Evolutionary conservation across 1,284 basidiomycete species (phyloP), one percentile per base, ranked within the genome.

Genomic region (Sparassis latifolia): DNA sequence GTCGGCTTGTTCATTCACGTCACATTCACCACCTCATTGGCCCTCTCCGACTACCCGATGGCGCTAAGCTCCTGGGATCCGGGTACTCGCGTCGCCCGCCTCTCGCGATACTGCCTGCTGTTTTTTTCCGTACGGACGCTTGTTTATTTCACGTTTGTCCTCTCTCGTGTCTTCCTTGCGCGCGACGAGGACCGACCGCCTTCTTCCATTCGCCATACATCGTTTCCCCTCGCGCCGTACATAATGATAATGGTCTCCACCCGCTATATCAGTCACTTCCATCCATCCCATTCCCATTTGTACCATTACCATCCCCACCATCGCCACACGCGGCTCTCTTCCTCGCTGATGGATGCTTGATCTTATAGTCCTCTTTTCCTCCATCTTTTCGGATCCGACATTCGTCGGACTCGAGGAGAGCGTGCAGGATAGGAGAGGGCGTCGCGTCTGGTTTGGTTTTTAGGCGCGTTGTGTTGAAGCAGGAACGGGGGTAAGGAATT

Each of bases 371-470:
- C 82, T 86, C 81, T 68, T 71, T 69, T 77, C 75, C 74, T 63
- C 78, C 79, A 78, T 77, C 72, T 78, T 71, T 64, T 66, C 63
- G 57, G 60, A 54, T 51, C 42, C n/a, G 40, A 51, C 32, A 28
- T 48, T 55, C 55, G 58, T 51, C 53, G 58, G 60, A 58, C 58
- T 59, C 61, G 59, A 58, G 48, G 75, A 76, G 78, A 82, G 82
- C 71, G 77, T 67, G 83, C 61, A 71, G 69, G 75, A 71, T 71
- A 70, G 71, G 80, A 87, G 85, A 87, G 84, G 84, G 84, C 83
- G 71, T 69, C 78, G 74, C 73, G 77, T 70, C 66, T 69, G 66
- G 66, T 66, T 51, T 50, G 53, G 60, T 54, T 48, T 54, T 53
- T 44, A 35, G 52, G 44, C 39, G 47, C 35, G 32, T 29, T 10